Base-by-base conservation (phyloP, 2,329 filamentous ascomycete genomes). In the Tolypocladium endophyticum region DNA sequence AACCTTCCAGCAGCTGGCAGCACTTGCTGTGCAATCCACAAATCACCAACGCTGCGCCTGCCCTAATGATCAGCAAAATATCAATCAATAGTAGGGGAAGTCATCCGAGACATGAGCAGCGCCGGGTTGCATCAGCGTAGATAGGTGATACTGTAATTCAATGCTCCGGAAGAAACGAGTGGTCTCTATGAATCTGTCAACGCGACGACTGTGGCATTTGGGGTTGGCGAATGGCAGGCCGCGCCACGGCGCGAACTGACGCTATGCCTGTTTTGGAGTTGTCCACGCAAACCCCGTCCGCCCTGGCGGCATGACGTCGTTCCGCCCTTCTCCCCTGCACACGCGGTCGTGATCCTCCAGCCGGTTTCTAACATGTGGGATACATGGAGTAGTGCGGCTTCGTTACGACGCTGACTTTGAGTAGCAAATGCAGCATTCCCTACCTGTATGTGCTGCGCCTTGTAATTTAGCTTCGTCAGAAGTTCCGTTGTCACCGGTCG, bases 1-100 rank as follows among this genome's bases (percentile, higher is more conserved):
- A 74, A 73, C 28, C 23, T 61, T 62, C 61, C 57, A 63, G 64
- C 36, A 56, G 30, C 35, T 35, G 43, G 47, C 47, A 25, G 56
- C 36, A 16, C 39, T 45, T 23, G 25, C 30, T 1, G 14, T 12
- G 11, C 50, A 23, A 11, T 20, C 3, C 9, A 50, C 25, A 18
- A 5, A 52, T 20, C 50, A 23, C 30, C 50, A 35, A 20, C 18
- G 20, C 28, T 35, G 9, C 11, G 20, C 30, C 28, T 12, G 4
- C 18, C 9, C 30, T 18, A 14, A n/a, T 35, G 9, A 20, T 53
- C 3, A 16, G 11, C 50, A 23, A 12, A 2, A 8, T 20, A 23
- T 54, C 50, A 54, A 12, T 54, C 30, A n/a, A 36, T 5, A 35
- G 20, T 23, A 5, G 28, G 28, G 6, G 16, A 14, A 14, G 4